Conservation (phyloP, 768 basidiomycete genomes). For the Mycena maculata region DNA sequence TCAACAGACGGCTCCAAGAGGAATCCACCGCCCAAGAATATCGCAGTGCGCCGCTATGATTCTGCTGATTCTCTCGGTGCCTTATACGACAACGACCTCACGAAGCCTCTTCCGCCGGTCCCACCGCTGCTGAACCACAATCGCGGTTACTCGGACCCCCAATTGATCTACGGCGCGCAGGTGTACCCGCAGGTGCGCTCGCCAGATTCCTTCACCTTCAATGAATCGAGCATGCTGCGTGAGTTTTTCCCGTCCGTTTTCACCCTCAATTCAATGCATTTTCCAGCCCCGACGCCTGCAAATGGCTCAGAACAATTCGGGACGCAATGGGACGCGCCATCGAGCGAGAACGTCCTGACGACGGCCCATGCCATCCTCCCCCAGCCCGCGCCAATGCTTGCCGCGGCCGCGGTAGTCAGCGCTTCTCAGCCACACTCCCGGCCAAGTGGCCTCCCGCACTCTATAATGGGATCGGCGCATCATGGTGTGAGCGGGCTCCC, state of each 20-base stretch:
- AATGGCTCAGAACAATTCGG: background rate
- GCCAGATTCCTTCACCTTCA: background rate
- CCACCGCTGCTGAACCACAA: slow-evolving; percentile 25
- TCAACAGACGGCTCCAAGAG: slow-evolving; percentile 25
- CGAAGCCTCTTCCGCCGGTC: slow-evolving; percentile 27
- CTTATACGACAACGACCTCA: background rate
- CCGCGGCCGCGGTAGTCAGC: slow-evolving; percentile 9
- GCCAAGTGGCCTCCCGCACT: background rate
- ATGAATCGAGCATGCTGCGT: slow-evolving; percentile 2
- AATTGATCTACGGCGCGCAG: slow-evolving; percentile 21
- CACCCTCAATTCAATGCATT: background rate
- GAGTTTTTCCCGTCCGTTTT: background rate
- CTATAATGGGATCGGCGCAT: background rate
- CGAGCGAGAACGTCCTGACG: background rate
- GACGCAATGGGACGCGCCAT: background rate
- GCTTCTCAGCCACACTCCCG: background rate
- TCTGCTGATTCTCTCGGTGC: background rate
- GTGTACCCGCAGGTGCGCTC: slow-evolving; percentile 22
- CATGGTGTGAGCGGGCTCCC: background rate
- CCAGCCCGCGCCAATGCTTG: slow-evolving; percentile 12
- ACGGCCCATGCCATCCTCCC: slow-evolving; percentile 22
- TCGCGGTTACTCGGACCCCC: slow-evolving; percentile 26
- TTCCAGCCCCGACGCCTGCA: slow-evolving; percentile 12
- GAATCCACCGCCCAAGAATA: background rate
- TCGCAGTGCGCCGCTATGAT: slow-evolving; percentile 13